These are phyloP conservation scores for Emmonsia crescens DNA, from an alignment of 2,329 filamentous ascomycete genomes.

Conservation along the genomic window DNA sequence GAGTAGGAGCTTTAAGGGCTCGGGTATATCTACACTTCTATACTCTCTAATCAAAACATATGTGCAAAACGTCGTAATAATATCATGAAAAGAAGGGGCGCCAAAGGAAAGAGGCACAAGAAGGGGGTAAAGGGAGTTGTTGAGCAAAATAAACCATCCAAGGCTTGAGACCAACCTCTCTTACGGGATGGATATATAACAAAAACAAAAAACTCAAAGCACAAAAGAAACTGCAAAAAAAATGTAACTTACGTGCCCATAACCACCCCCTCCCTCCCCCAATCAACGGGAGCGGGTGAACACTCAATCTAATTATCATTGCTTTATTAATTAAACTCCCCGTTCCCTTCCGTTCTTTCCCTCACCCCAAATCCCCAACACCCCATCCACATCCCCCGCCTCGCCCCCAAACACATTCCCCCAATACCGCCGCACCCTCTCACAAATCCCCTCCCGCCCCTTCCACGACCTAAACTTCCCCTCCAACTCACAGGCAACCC, in stretches of 20 bases:
- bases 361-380: constrained; percentile 14
- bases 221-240: no score
- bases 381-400: constrained; percentile 26
- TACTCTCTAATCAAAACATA: neutral
- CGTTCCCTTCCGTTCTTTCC: neutral
- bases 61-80: no score
- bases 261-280: no score
- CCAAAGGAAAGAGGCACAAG: no score
- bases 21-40: constrained; percentile 4
- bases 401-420: constrained; percentile 22
- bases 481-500: constrained; percentile 30
- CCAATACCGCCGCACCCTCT: constrained; percentile 25
- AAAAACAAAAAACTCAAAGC: neutral
- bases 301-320: neutral
- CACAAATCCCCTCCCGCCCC: constrained; percentile 25
- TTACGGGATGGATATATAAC: no score
- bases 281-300: neutral
- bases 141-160: no score
- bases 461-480: constrained; percentile 24
- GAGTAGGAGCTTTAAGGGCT: neutral
- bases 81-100: no score
- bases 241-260: neutral
- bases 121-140: no score
- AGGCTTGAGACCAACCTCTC: no score
- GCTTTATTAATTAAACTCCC: neutral